phyloP scores from a whole-genome alignment of 495 filamentous ascomycete species.

The Evernia prunastri region DNA sequence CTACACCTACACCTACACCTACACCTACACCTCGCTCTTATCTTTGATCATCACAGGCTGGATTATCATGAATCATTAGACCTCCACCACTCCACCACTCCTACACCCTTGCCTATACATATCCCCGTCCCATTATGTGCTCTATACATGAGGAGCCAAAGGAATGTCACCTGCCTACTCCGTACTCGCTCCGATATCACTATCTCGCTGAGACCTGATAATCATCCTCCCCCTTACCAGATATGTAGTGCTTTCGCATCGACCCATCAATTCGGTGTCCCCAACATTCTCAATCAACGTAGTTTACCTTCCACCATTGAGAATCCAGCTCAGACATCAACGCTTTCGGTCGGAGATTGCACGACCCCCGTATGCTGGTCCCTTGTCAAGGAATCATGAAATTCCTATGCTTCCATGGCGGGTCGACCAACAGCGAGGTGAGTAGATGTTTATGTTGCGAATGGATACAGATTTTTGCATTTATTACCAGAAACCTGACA shows the following conservation, averaged over 20 bases:
- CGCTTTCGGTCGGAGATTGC: background rate
- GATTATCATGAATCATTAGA: no score
- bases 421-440: constrained; percentile 3
- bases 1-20: no score
- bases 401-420: constrained; percentile 7
- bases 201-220: background rate
- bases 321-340: background rate
- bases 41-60: no score
- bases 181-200: background rate
- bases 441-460: background rate
- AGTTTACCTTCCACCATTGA: background rate
- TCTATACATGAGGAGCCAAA: background rate
- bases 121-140: background rate
- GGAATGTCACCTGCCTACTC: background rate
- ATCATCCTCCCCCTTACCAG: background rate
- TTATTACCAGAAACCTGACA: constrained; percentile 2
- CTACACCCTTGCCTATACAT: background rate
- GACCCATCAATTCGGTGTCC: background rate
- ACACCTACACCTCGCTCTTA: no score
- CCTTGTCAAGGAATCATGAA: background rate
- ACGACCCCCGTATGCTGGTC: background rate
- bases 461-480: background rate
- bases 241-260: constrained; percentile 1
- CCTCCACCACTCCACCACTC: no score
- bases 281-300: background rate